Evolutionary conservation across 2,329 filamentous ascomycete species (phyloP), one percentile per base, ranked within the genome.

Genomic region (Graphilbum ipis-grandicollis): DNA sequence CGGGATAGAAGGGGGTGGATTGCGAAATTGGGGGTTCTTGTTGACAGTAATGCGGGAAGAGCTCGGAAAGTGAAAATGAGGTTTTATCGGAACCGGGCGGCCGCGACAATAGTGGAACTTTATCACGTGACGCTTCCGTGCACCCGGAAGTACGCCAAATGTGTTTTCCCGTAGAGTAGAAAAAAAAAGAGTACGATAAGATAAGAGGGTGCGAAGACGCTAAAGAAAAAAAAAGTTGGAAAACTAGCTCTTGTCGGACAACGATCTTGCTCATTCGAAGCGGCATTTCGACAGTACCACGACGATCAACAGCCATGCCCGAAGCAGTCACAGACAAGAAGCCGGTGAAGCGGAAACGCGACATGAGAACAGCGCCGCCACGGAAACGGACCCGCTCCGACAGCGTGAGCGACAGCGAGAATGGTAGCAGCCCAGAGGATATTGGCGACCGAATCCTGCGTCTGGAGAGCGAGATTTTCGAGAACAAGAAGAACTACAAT

Each of bases 401-500:
- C 43, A 39, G 37, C 15, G 33, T 22, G 5, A 57, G 58, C 55
- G 56, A 57, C 55, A 56, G 58, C 48, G 59, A 63, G 43, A 56
- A 57, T 35, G 59, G 62, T 43, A 62, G 64, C 36, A 53, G 56
- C 48, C n/a, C n/a, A n/a, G 59, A 63, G 42, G 56, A 57, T 33
- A 57, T 61, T 43, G 62, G 63, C 51, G 65, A 70, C 39, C 68
- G 73, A 43, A 81, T 93, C 41, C 58, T 88, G 31, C 59, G 72
- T 37, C 68, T 94, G 38, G 86, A 94, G 59, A 66, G 72, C 44
- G 77, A 81, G 39, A 85, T 96, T 38, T 59, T 85, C 43, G 77
- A 90, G 55, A 93, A 85, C 35, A 80, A 75, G 50, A 83, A 85
- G 55, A 72, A 93, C 57, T 93, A 92, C 65, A 93, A 93, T 63